Percentiles rank a stretch among this genome's conserved stretches.
These are phyloP conservation scores for Aspergillus sojae DNA, from an alignment of 2,329 filamentous ascomycete genomes.

Conservation along the genomic window DNA sequence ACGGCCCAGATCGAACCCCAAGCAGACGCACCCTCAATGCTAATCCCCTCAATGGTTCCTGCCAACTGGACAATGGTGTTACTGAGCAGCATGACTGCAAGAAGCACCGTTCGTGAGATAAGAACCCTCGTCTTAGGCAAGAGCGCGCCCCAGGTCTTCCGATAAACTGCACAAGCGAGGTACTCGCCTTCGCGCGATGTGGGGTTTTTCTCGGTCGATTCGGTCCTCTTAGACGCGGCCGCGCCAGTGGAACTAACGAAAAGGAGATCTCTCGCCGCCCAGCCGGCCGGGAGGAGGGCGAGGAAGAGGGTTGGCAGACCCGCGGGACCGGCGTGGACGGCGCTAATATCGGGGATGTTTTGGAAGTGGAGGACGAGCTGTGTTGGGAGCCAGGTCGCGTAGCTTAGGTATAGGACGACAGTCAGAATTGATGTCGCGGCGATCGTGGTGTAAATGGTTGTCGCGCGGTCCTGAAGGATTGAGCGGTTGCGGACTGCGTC, in stretches of 20 bases:
- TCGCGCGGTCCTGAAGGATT: conserved; percentile 64
- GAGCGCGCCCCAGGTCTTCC: conserved; percentile 62
- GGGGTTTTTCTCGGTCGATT: conserved; percentile 58
- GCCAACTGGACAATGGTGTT: conserved; percentile 67
- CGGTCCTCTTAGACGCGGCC: conserved; percentile 41
- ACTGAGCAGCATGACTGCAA: conserved; percentile 50
- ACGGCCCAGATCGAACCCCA: conserved; percentile 78
- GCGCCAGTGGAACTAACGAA: conserved; percentile 61
- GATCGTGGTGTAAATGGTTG: conserved; percentile 66
- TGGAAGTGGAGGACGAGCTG: conserved; percentile 76
- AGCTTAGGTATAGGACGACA: conserved; percentile 69
- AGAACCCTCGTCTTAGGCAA: conserved; percentile 64
- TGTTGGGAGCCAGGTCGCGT: conserved; percentile 69
- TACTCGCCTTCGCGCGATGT: conserved; percentile 72
- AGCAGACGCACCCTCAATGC: conserved; percentile 67
- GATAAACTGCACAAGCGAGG: conserved; percentile 66
- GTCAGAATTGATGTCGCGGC: conserved; percentile 75
- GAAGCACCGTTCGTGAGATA: conserved; percentile 62
- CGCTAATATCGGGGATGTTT: conserved; percentile 68
- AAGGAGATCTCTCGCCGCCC: conserved; percentile 74
- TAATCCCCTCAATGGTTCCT: conserved; percentile 70
- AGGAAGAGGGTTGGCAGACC: conserved; percentile 47
- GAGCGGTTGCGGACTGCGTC: conserved; percentile 61
- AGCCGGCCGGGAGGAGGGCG: conserved; percentile 68
- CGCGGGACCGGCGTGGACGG: conserved; percentile 66